A percentile compares a stretch with the other conserved stretches of the same genome.
Conservation (phyloP, 2,329 filamentous ascomycete genomes). For the Paracamarosporium sp. region DNA sequence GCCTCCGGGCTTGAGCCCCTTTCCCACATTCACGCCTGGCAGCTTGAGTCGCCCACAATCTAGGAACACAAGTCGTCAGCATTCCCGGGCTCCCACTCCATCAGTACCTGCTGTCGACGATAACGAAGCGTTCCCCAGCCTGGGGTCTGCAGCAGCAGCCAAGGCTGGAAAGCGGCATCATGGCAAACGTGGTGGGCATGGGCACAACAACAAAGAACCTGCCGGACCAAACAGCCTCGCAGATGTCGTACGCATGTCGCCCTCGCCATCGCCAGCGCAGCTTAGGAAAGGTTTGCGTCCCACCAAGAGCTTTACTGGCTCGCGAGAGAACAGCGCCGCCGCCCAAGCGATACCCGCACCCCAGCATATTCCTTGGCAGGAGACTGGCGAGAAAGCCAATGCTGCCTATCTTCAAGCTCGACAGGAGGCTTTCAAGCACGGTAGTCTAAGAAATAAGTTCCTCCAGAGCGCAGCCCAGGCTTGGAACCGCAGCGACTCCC, state of each 20-base stretch:
- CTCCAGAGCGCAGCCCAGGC: slow-evolving; percentile 96
- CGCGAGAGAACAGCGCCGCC: slow-evolving; percentile 78
- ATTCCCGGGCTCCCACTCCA: slow-evolving; percentile 67
- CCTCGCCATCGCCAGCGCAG: slow-evolving; percentile 74
- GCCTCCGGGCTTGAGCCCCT: slow-evolving; percentile 73
- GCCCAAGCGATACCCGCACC: slow-evolving; percentile 85
- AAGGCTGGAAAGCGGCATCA: slow-evolving; percentile 91
- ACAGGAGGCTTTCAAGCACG: slow-evolving; percentile 96
- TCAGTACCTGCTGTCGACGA: slow-evolving; percentile 85
- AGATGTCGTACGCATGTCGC: slow-evolving; percentile 94
- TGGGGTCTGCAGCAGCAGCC: slow-evolving; percentile 74
- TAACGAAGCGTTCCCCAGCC: slow-evolving; percentile 90
- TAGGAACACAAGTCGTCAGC: slow-evolving; percentile 82
- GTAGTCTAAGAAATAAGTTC: slow-evolving; percentile 95
- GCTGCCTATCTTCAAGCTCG: slow-evolving; percentile 94
- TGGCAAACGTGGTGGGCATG: slow-evolving; percentile 86
- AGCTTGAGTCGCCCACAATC: slow-evolving; percentile 73
- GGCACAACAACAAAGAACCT: slow-evolving; percentile 61
- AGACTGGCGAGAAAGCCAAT: slow-evolving; percentile 89
- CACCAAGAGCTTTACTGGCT: slow-evolving; percentile 69
- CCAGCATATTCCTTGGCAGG: slow-evolving; percentile 94
- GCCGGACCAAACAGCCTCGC: slow-evolving; percentile 76
- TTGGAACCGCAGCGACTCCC: slow-evolving; percentile 97
- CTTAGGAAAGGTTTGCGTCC: slow-evolving; percentile 67
- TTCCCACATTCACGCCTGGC: slow-evolving; percentile 63